A percentile compares a stretch with the other conserved stretches of the same genome.
phyloP scores from a whole-genome alignment of 2,329 filamentous ascomycete species.

The Fusarium solani-melongenae region DNA sequence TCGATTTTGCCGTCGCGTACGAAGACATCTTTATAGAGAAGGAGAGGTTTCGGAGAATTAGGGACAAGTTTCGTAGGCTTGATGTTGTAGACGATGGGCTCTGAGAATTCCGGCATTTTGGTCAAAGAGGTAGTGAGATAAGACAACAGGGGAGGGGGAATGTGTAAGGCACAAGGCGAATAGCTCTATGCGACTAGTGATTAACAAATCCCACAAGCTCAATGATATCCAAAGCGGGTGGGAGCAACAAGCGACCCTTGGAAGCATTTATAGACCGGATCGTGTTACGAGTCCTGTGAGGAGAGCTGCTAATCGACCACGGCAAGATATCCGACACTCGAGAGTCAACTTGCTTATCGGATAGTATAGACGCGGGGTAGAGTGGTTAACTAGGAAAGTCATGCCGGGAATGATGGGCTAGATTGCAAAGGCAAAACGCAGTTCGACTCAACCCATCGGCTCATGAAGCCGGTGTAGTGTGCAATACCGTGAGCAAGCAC shows the following conservation, averaged over 20 bases:
- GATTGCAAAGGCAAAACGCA: neutral
- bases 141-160: rapidly evolving
- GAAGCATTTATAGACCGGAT: neutral
- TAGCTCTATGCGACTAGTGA: neutral
- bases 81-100: neutral
- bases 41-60: neutral
- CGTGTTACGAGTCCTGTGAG: neutral
- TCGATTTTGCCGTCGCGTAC: neutral
- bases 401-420: neutral
- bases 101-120: neutral
- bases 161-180: neutral
- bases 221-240: neutral
- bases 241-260: neutral
- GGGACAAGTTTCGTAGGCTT: neutral
- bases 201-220: neutral
- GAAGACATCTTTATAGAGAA: neutral
- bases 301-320: neutral
- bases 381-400: neutral
- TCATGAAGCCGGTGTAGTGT: neutral
- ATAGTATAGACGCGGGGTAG: neutral
- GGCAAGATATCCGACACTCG: neutral
- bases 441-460: neutral
- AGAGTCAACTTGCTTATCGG: neutral
- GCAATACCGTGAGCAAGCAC: neutral
- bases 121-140: neutral